Evolutionary conservation across 2,329 filamentous ascomycete species (phyloP), one percentile per base, ranked within the genome.

Genomic region (Capronia epimyces): DNA sequence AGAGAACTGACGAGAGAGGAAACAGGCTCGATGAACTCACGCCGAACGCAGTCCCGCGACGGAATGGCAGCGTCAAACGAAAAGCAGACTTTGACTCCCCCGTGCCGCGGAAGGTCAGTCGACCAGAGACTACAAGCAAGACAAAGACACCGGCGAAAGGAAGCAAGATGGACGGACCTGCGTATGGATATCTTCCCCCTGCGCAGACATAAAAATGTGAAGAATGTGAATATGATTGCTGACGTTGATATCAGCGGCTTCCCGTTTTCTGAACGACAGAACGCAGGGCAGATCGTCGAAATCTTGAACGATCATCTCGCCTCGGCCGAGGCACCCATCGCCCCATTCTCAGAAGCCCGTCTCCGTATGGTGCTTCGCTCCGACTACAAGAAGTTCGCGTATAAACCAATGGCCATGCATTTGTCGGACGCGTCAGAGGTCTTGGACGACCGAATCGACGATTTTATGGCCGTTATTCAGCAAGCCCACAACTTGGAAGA

Each of bases 391-490:
- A 96, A 95, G 66, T 84, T 96, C 60, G 82, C 76, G 1, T 98
- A 97, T 70, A 93, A 90, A 65, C 87, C 89, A 1, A 84, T 97
- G 76, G 86, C 88, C 1, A 95, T 97, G 89, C 95, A 95, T 64
- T 76, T 93, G 5, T 90, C 88, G 3, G 90, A 96, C 66, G 83
- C 89, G 0, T 95, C 91, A 3, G 90, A 95, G 67, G 87, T 95
- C 39, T 78, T 97, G 6, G 93, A 98, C 69, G 91, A 97, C 69
- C 80, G 89, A 61, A 96, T 98, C 72, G 89, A 97, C 62, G 89
- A 90, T 56, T 95, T 96, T 63, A 77, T 82, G 52, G 72, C 75
- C n/a, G 68, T 89, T 1, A 76, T 95, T 3, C 83, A 87, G 69
- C 80, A 84, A 49, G 76, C 89, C 58, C 81, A 95, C 67, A 75